Conservation (phyloP, 768 basidiomycete genomes). For the Pulveroboletus frians region DNA sequence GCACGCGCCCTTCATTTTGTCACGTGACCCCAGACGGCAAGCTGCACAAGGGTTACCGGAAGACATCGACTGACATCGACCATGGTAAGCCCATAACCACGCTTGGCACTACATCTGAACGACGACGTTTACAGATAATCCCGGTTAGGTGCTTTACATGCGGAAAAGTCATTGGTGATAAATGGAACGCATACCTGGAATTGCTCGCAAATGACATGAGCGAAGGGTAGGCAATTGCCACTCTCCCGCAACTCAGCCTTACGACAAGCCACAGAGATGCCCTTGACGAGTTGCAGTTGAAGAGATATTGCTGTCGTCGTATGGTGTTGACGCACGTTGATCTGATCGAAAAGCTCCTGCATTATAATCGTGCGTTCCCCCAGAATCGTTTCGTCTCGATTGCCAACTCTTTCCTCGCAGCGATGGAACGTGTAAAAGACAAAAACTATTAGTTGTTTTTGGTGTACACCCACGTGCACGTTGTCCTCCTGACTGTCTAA, state of each 20-base stretch:
- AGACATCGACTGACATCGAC: constrained; percentile 2
- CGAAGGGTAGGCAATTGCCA: constrained; percentile 67
- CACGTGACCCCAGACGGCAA: constrained; percentile 5
- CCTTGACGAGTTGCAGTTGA: constrained; percentile 82
- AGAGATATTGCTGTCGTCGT: constrained; percentile 91
- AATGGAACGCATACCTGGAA: constrained; percentile 87
- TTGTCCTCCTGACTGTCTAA: neutral
- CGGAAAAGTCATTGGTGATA: constrained; percentile 95
- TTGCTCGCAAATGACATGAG: constrained; percentile 73
- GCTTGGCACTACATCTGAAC: neutral
- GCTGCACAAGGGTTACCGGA: neutral
- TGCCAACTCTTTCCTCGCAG: constrained; percentile 9
- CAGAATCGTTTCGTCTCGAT: constrained; percentile 23
- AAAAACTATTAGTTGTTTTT: constrained; percentile 14
- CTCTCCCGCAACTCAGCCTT: neutral
- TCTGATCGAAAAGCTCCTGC: constrained; percentile 92
- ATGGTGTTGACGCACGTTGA: constrained; percentile 99
- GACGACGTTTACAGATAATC: constrained; percentile 63
- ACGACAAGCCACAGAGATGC: constrained; percentile 57
- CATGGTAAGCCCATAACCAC: constrained; percentile 19
- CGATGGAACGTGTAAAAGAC: constrained; percentile 32
- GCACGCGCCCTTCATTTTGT: constrained; percentile 9
- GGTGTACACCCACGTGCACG: neutral
- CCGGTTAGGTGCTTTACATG: constrained; percentile 95
- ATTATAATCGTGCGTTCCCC: constrained; percentile 76